Base-by-base conservation (phyloP, 1,284 basidiomycete species). In the Testicularia cyperi region DNA sequence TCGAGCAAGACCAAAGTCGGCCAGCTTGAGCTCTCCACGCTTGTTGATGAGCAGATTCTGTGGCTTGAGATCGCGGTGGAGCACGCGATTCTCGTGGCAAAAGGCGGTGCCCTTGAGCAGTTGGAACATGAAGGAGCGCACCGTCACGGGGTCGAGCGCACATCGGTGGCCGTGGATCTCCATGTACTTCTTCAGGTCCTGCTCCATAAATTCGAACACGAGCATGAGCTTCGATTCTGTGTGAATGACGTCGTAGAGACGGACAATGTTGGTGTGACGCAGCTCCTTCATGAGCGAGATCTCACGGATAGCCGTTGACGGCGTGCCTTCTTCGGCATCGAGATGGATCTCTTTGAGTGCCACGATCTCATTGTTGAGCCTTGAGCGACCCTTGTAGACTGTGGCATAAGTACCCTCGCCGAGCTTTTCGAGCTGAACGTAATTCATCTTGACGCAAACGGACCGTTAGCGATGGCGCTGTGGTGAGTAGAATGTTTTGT, bases 131-230 rank as follows among this genome's bases (percentile, higher is more conserved):
- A 95, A 97, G 73, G 86, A 92, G 62, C 91, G 87, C 58, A 97
- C 92, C n/a, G 90, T 92, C 49, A 83, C 82, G 1, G 91, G 88
- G 46, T 94, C 90, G 31, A 99, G 84, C 9, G 95, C 92, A 46
- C 94, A 92, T 48, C 90, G 86, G 63, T 96, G 90, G 39, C 95
- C 95, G 67, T 97, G 88, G 25, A 90, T 87, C 78, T 99, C 95
- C 95, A 99, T 99, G 79, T 97, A 98, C 77, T 92, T 92, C 80
- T 99, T 99, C 44, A 99, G 82, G 79, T 99, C 95, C 78, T 92
- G 88, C 75, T 98, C 95, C 79, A 95, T 95, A 77, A 86, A 98
- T 78, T 99, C 95, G 77, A 98, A 97, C 54, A 99, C 95, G 55
- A 99, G 89, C 70, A 97, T 90, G 32, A 99, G 86, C 74, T 98